Percentiles rank a stretch among this genome's conserved stretches.
Conservation (phyloP, 768 basidiomycete species). For the Termitomyces sp. region DNA sequence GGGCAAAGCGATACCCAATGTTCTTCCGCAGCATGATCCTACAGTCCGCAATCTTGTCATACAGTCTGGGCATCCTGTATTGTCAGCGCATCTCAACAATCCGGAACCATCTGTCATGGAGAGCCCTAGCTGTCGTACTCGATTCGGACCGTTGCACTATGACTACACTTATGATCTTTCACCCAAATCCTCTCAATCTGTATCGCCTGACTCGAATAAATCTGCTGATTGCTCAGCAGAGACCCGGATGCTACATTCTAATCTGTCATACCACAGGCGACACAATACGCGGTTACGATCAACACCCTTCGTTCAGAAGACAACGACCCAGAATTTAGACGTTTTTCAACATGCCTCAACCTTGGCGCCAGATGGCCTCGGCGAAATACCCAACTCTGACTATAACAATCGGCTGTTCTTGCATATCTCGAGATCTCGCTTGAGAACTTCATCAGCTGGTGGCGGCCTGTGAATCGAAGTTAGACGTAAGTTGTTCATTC, state of each 20-base stretch:
- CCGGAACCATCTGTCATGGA: neutral
- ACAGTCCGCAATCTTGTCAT: neutral
- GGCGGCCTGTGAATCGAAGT: slow-evolving; percentile 18
- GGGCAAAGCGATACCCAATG: neutral
- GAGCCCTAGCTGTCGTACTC: neutral
- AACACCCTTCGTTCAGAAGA: neutral
- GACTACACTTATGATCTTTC: neutral
- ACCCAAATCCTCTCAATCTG: neutral
- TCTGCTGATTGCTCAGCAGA: neutral
- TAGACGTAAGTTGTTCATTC: neutral
- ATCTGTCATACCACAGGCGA: neutral
- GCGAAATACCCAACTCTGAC: neutral
- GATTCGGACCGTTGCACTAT: neutral
- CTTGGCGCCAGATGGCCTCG: neutral
- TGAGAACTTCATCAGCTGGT: slow-evolving; percentile 22
- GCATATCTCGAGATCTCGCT: slow-evolving; percentile 12
- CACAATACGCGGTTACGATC: neutral
- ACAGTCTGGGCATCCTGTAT: neutral
- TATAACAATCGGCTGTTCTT: slow-evolving; percentile 1
- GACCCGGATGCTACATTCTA: neutral
- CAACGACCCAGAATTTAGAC: neutral
- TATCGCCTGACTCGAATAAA: neutral
- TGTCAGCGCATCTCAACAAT: neutral
- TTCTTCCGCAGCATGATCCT: neutral
- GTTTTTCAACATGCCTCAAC: neutral